Evolutionary conservation across 345 rosid genomes (phyloP).

Genomic region (Gossypium arboreum): DNA sequence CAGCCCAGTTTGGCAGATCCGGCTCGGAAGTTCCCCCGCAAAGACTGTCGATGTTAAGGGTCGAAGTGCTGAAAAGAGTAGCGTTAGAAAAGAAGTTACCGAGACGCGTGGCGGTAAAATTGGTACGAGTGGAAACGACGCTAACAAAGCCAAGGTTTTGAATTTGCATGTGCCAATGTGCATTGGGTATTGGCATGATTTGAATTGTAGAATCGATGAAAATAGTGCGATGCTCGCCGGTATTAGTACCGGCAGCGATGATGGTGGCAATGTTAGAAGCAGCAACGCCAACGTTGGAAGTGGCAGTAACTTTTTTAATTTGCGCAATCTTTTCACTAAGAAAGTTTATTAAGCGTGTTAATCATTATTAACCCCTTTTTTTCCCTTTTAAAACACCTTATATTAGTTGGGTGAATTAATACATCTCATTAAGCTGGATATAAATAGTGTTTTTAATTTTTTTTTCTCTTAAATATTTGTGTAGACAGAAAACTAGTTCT

Average conservation of each 20-base stretch:
- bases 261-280: background rate
- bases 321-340: constrained; percentile 67
- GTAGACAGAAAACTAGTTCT: background rate
- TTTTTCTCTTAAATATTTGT: background rate
- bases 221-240: constrained; percentile 14
- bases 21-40: constrained; percentile 24
- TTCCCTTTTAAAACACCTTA: too few species aligned
- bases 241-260: background rate
- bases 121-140: background rate
- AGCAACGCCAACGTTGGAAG: background rate
- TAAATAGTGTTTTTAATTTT: background rate
- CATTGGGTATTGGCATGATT: constrained; percentile 57
- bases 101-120: constrained; percentile 27
- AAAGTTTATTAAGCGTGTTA: constrained; percentile 46
- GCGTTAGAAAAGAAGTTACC: constrained; percentile 20
- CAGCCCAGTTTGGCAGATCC: constrained; percentile 80
- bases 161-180: constrained; percentile 57
- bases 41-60: constrained; percentile 18
- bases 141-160: constrained; percentile 31
- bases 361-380: constrained; percentile 1
- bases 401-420: too few species aligned
- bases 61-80: constrained; percentile 25
- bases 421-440: background rate
- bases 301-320: constrained; percentile 37
- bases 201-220: constrained; percentile 60